Percentiles rank a stretch among this genome's conserved stretches.
phyloP scores from a whole-genome alignment of 2,329 filamentous ascomycete genomes.

The Grosmannia penicillata region DNA sequence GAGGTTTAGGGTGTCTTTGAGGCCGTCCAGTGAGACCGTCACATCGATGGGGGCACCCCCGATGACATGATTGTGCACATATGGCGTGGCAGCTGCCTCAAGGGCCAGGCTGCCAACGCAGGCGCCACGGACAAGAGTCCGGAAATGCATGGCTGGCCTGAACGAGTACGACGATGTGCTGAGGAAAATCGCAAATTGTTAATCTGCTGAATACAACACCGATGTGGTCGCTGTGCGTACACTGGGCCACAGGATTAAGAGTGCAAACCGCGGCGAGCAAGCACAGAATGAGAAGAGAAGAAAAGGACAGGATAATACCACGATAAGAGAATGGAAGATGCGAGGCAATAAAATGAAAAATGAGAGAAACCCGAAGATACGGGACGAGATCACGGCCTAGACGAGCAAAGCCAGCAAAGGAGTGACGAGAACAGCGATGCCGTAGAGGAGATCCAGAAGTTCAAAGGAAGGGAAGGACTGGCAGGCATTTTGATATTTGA shows the following conservation, averaged over 20 bases:
- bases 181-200: background rate
- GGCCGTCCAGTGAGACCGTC: too few relatives aligned
- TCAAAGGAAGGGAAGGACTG: too few relatives aligned
- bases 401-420: background rate
- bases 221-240: too few relatives aligned
- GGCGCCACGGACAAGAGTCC: slow-evolving; percentile 2
- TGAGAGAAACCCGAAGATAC: background rate
- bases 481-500: too few relatives aligned
- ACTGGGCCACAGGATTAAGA: too few relatives aligned
- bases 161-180: background rate
- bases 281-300: background rate
- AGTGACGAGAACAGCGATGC: background rate
- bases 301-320: background rate
- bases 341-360: background rate
- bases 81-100: slow-evolving; percentile 2
- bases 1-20: background rate
- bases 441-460: background rate
- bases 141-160: background rate
- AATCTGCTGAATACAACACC: too few relatives aligned
- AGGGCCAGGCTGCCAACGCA: slow-evolving; percentile 2
- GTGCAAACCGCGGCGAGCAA: too few relatives aligned
- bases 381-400: background rate
- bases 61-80: background rate
- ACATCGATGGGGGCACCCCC: background rate
- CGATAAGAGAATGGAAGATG: background rate